Base-by-base conservation (phyloP, 208 protist genomes). In the Trypanosomatidae sp. region DNA sequence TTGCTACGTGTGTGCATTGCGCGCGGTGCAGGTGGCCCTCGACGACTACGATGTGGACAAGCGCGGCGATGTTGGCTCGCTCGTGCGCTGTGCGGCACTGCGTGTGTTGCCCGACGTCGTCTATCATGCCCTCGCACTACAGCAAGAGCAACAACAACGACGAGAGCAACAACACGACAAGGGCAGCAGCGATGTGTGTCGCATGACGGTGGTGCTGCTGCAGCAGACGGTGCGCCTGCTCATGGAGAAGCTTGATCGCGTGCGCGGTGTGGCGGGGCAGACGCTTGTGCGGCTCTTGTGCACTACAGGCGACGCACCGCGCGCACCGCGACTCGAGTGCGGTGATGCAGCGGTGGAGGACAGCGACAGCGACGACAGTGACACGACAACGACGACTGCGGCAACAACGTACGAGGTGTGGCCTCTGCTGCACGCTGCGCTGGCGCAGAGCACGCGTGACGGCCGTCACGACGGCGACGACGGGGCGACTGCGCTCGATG, bases 1-100 rank as follows among this genome's bases (percentile, higher is more conserved):
- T n/a, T n/a, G n/a, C n/a, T n/a, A n/a, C n/a, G n/a, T n/a, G n/a
- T n/a, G n/a, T n/a, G n/a, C n/a, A n/a, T 32, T 55, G 4, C 56
- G 92, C 18, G 69, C 68, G 11, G 55, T 71, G 22, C 28, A 97
- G 22, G 32, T 97, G 22, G 24, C 70, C 7, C 49, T 87, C 25
- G 55, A 89, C 4, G 95, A 98, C 66, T 98, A 98, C 63, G 69
- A 75, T 15, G 68, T 86, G 6, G 96, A 98, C 53, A 92, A 92
- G 48, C 75, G 97, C 43, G 97, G 97, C 44, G 97, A 99, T 56
- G 91, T 98, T 16, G 97, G 97, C n/a, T 96, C 84, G 23, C 97
- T 96, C 84, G 94, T 98, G 16, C 87, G 97, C 35, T 62, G 95
- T 19, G 91, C 84, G 16, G 73, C 89, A 5, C 71, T 97, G 57